phyloP scores from a whole-genome alignment of 225 moss, liverwort and hornwort genomes.

The Climacium dendroides region DNA sequence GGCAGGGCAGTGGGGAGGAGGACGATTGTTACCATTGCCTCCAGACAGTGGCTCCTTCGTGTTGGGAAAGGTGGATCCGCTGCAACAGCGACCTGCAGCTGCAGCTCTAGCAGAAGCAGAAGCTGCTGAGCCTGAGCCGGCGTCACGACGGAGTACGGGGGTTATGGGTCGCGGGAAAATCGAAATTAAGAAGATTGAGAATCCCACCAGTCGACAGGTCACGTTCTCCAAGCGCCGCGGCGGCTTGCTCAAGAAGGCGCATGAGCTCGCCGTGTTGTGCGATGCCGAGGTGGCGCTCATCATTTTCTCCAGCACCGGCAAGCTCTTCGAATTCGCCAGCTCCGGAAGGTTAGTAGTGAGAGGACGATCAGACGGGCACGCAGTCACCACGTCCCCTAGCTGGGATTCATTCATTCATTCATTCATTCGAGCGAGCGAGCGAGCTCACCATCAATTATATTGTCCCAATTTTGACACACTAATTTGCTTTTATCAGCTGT shows the following conservation, averaged over 20 bases:
- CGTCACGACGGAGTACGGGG: background rate
- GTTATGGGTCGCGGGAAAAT: slow-evolving; percentile 63
- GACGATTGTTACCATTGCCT: background rate
- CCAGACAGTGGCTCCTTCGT: slow-evolving; percentile 17
- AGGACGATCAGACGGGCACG: background rate
- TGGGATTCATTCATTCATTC: background rate
- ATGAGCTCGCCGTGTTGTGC: slow-evolving; percentile 49
- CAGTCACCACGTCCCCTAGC: background rate
- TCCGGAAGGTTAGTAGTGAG: slow-evolving; percentile 32
- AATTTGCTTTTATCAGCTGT: background rate
- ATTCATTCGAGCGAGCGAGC: background rate
- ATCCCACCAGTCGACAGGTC: slow-evolving; percentile 55
- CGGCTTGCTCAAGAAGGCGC: slow-evolving; percentile 47
- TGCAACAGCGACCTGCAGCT: background rate
- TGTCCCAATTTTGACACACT: background rate
- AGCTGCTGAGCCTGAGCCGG: background rate
- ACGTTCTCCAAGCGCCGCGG: slow-evolving; percentile 53
- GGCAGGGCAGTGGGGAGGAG: background rate
- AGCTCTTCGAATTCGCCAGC: slow-evolving; percentile 57
- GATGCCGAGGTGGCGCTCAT: slow-evolving; percentile 59
- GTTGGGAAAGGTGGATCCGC: slow-evolving; percentile 29
- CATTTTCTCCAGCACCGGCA: slow-evolving; percentile 54
- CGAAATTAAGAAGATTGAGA: slow-evolving; percentile 68
- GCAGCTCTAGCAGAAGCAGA: background rate
- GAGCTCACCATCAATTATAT: background rate